A percentile compares a stretch with the other conserved stretches of the same genome.
Evolutionary conservation across 164 flowering plant species (phyloP).

Genomic region (Echeveria elegans): DNA sequence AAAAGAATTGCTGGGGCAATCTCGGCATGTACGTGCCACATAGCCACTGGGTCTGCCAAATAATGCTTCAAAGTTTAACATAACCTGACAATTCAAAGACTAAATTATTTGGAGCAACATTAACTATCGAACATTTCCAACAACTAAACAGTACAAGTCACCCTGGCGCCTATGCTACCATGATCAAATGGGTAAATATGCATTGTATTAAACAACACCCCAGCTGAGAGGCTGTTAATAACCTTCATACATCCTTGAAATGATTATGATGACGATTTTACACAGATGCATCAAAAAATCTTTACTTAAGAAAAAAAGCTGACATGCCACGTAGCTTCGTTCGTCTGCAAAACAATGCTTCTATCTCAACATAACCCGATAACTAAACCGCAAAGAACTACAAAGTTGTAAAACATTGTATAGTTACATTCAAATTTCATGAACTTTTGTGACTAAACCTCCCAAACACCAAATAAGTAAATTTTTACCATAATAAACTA

Average conservation of each 20-base stretch:
- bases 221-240: neutral
- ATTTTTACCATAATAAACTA: no score
- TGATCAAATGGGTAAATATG: neutral
- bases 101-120: constrained; percentile 47
- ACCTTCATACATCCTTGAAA: neutral
- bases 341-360: no score
- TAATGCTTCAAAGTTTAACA: constrained; percentile 86
- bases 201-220: neutral
- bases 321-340: no score
- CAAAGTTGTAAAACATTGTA: no score
- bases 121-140: neutral
- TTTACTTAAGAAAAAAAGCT: neutral
- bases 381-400: no score
- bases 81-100: constrained; percentile 72
- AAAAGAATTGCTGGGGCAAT: constrained; percentile 80
- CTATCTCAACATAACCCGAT: no score
- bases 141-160: neutral
- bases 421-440: no score
- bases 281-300: no score
- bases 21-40: constrained; percentile 93
- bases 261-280: no score
- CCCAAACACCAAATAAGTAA: no score
- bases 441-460: no score
- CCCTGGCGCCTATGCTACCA: neutral
- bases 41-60: constrained; percentile 99